Evolutionary conservation across 805 yeast species (phyloP), one percentile per base, ranked within the genome.

Genomic region (Clavispora fructus): DNA sequence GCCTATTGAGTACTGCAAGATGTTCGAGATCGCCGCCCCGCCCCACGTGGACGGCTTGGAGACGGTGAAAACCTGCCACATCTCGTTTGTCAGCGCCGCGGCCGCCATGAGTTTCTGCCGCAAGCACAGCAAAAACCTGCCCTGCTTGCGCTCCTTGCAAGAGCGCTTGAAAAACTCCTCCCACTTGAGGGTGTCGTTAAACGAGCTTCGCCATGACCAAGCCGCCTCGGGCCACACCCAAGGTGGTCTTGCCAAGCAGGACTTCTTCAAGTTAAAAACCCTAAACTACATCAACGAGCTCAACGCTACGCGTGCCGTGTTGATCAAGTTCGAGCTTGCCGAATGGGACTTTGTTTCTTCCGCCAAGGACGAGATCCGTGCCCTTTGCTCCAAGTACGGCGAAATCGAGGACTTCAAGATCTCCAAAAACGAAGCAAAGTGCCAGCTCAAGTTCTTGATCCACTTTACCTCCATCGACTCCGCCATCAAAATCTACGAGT

Each of bases 1-100:
- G 4, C 85, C 87, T 0, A 71, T 84, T 31, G 90, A 84, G 59
- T 78, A 77, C 54, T 71, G 80, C 49, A 71, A 74, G 45, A 58
- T 78, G 47, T 60, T 70, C 46, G 56, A 65, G 14, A 62, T 56
- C 35, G 59, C 62, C 12, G 59, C 68, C 8, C 65, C 67, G 9
- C 50, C 61, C 12, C 67, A 69, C 17, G 42, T 64, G 25, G 56
- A 59, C 31, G 58, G 53, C 17, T 51, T 54, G 12, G 47, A 43
- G 23, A 51, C 47, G 19, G 35, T 58, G 38, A 62, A 69, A 42
- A 52, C 59, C 17, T 70, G 74, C 47, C 62, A 57, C 46, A 61
- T 71, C 29, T 64, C 73, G 12, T 71, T 71, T 49, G 56, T 69
- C 35, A 68, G 64, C 51, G 60, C 69, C 9, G 63, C 63, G 37